These are phyloP conservation scores for Saccharomycopsis babjevae DNA, from an alignment of 805 yeast genomes.

Conservation along the genomic window DNA sequence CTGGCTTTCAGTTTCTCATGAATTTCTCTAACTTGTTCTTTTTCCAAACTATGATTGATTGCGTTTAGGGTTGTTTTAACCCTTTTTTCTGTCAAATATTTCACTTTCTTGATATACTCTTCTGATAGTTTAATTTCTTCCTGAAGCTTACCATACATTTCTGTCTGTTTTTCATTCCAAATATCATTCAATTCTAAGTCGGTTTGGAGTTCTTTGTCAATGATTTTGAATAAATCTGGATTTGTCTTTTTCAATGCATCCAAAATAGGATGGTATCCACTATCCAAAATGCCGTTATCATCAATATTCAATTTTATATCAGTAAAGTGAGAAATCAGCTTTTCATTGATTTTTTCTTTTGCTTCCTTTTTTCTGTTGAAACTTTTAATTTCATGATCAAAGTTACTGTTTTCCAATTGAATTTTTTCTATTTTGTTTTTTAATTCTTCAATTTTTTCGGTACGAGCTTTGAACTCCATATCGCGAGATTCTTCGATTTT, in stretches of 20 bases:
- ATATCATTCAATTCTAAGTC: not conserved
- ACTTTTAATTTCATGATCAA: constrained; percentile 7
- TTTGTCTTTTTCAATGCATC: not conserved
- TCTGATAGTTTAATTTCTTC: not conserved
- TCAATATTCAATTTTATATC: constrained; percentile 1
- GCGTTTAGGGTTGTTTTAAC: not conserved
- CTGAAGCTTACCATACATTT: not conserved
- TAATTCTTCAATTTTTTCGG: not conserved
- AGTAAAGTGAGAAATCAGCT: not conserved
- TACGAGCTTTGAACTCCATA: not conserved
- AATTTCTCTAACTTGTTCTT: constrained; percentile 4
- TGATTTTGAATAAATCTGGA: not conserved
- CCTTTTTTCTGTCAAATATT: constrained; percentile 5
- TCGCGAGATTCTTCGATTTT: constrained; percentile 2
- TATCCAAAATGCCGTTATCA: constrained; percentile 7
- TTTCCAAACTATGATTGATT: not conserved
- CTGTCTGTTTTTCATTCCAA: constrained; percentile 4
- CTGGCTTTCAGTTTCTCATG: constrained; percentile 5
- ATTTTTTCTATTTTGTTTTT: not conserved
- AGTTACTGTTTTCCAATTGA: not conserved
- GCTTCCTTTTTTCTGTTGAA: constrained; percentile 1
- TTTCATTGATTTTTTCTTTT: constrained; percentile 7
- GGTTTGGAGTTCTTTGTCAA: constrained; percentile 1
- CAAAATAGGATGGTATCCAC: not conserved
- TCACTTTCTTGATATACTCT: constrained; percentile 4